Evolutionary conservation across 148 eudicot species (phyloP), one percentile per base, ranked within the genome.

Genomic region (Selenicereus undatus): DNA sequence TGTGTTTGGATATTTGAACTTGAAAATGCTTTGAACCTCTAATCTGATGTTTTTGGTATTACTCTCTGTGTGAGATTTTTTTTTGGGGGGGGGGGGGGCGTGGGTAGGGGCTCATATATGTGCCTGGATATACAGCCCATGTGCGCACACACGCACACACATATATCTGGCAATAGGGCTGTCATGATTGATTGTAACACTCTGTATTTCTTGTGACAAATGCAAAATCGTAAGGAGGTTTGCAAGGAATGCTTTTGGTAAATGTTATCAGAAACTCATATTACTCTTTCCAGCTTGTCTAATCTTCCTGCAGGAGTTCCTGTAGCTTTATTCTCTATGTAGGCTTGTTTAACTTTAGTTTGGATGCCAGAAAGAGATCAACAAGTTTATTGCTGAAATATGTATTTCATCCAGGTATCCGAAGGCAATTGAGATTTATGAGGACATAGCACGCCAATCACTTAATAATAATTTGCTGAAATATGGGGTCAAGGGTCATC

Each of bases 401-500:
- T 11, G 7, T n/a, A 26, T 74, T 73, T 81, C 76, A 29, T 73
- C 32, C 85, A 92, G 96, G 80, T 92, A 92, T 80, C 91, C 83
- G 6, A 89, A 87, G 87, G 87, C 96, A 58, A 88, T 92, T 65
- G 93, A 89, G 83, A 89, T 90, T 21, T 92, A 87, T 82, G 96
- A 92, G 79, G 92, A 92, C 75, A 88, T 92, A 80, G 92, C 90
- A 50, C 88, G 84, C 0, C 92, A 89, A 26, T 88, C 93, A 72
- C 87, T 92, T 54, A 90, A 87, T 77, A 90, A 74, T 81, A 87
- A 84, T 77, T 81, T 90, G 68, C 88, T 89, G 64, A 92, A 90
- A 78, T 88, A 90, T 85, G 93, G 93, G 71, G 96, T 88, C 76
- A 90, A 84, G 83, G 93, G 96, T 58, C 93, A 90, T 84, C 93